A percentile compares a stretch with the other conserved stretches of the same genome.
Conservation (phyloP, 2,329 filamentous ascomycete species). For the Monilinia fructigena region DNA sequence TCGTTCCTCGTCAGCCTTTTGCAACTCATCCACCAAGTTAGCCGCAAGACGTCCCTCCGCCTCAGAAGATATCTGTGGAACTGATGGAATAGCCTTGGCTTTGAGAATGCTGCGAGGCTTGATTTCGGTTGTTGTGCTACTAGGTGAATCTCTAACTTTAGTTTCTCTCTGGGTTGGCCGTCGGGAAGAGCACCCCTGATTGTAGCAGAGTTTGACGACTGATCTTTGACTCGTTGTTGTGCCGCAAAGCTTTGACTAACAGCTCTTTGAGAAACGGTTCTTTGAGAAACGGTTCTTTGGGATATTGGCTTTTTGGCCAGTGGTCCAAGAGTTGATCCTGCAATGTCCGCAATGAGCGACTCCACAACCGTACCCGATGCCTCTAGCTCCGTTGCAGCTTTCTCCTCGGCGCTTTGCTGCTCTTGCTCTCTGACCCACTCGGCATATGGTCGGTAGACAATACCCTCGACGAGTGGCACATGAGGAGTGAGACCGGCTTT, state of each 20-base stretch:
- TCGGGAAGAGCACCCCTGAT: constrained; percentile 28
- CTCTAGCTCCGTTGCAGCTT: constrained; percentile 25
- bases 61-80: constrained; percentile 30
- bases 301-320: constrained; percentile 15
- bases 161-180: constrained; percentile 27
- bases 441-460: constrained; percentile 65
- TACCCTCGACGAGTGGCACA: constrained; percentile 59
- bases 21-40: constrained; percentile 36
- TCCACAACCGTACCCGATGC: constrained; percentile 17
- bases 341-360: constrained; percentile 17
- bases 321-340: neutral
- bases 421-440: constrained; percentile 57
- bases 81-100: constrained; percentile 25
- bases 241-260: constrained; percentile 64
- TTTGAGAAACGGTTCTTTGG: constrained; percentile 17
- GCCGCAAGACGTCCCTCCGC: constrained; percentile 38
- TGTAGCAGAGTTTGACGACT: constrained; percentile 39
- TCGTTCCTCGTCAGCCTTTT: constrained; percentile 29
- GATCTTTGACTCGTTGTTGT: constrained; percentile 60
- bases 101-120: constrained; percentile 28
- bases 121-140: constrained; percentile 19
- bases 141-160: constrained; percentile 3
- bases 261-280: constrained; percentile 39
- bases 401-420: constrained; percentile 25
- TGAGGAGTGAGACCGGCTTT: constrained; percentile 62